Evolutionary conservation across 208 protist genomes (phyloP).

Genomic region (Strigomonas culicis): DNA sequence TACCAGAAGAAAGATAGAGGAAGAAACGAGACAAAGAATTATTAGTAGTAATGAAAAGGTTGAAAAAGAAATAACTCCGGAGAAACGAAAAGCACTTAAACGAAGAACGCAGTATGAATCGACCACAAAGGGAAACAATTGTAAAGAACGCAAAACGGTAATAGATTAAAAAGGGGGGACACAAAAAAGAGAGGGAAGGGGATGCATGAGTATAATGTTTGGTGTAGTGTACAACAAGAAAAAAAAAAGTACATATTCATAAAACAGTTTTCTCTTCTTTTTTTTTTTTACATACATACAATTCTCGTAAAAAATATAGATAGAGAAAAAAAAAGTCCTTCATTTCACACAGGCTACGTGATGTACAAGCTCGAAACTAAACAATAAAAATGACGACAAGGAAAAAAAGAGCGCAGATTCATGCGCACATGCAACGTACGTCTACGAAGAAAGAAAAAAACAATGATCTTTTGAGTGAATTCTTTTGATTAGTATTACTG

Average conservation of each 20-base stretch:
- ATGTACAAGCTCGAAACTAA: neutral
- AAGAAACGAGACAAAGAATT: slow-evolving; percentile 11
- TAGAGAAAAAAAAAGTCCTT: no score
- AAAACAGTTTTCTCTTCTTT: slow-evolving; percentile 1
- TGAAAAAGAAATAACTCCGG: slow-evolving; percentile 13
- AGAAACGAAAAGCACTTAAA: slow-evolving; percentile 8
- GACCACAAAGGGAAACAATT: no score
- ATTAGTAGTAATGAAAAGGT: neutral
- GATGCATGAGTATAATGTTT: slow-evolving; percentile 8
- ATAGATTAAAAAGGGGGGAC: neutral
- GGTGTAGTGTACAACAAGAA: neutral
- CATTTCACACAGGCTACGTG: no score
- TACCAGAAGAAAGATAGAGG: neutral
- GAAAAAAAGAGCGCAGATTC: slow-evolving; percentile 7
- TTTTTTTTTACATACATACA: neutral
- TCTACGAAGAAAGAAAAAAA: slow-evolving; percentile 4
- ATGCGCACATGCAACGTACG: no score
- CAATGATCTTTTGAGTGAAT: no score
- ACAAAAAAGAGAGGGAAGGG: slow-evolving; percentile 9
- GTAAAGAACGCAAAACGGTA: no score
- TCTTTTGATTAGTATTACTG: no score
- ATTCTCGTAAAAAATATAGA: neutral
- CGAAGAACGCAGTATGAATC: no score
- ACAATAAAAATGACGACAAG: slow-evolving; percentile 7
- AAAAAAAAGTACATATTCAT: slow-evolving; percentile 10